Conservation (phyloP, 345 rosid species). For the Reutealis trisperma region DNA sequence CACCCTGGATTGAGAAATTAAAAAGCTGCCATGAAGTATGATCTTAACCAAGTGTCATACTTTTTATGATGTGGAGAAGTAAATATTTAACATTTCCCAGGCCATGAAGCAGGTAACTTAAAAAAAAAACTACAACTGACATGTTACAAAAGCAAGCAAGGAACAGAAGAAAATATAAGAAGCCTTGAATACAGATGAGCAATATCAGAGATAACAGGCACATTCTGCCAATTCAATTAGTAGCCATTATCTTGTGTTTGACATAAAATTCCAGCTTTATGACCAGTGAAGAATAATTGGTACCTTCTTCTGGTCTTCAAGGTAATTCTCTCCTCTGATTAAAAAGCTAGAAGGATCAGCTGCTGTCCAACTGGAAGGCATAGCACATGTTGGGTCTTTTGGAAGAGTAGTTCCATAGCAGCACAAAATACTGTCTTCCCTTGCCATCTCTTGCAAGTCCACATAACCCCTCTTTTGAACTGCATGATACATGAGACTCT, state of each 20-base stretch:
- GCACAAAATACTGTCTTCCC: slow-evolving; percentile 58
- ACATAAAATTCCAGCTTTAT: slow-evolving; percentile 1
- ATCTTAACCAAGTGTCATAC: background rate
- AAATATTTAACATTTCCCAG: background rate
- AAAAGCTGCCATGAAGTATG: background rate
- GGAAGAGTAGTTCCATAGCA: slow-evolving; percentile 84
- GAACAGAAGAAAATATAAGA: background rate
- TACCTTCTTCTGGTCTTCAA: slow-evolving; percentile 83
- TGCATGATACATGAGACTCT: slow-evolving; percentile 30
- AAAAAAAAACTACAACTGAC: background rate
- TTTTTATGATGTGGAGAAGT: background rate
- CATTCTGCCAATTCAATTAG: background rate
- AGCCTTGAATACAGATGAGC: background rate
- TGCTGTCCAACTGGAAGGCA: slow-evolving; percentile 77
- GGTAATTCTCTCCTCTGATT: slow-evolving; percentile 83
- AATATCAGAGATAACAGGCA: slow-evolving; percentile 1
- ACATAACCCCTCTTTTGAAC: slow-evolving; percentile 92
- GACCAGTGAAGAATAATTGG: slow-evolving; percentile 7
- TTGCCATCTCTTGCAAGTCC: slow-evolving; percentile 69
- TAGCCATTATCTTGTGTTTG: slow-evolving; percentile 1
- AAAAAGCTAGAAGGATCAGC: slow-evolving; percentile 81
- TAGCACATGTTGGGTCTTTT: slow-evolving; percentile 58
- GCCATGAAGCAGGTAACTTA: background rate
- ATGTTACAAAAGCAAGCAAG: background rate
- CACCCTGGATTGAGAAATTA: background rate